Conservation (phyloP, 345 rosid genomes). For the Hibiscus trionum region DNA sequence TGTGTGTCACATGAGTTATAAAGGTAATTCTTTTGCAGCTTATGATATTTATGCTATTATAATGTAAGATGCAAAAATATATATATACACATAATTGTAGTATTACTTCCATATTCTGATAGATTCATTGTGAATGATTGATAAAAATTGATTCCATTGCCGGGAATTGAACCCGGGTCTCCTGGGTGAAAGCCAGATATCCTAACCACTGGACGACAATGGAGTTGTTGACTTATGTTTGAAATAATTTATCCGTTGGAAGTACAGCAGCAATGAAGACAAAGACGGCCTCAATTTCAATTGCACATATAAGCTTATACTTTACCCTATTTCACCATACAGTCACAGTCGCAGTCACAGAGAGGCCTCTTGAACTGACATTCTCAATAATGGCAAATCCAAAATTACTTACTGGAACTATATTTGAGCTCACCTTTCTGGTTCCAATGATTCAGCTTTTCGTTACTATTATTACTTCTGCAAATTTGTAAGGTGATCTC, state of each 20-base stretch:
- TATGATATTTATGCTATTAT: too few relatives aligned
- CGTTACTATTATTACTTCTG: background rate
- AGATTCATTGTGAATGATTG: too few relatives aligned
- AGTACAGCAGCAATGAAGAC: too few relatives aligned
- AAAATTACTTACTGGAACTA: background rate
- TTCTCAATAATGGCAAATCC: background rate
- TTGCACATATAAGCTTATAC: background rate
- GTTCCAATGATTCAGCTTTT: background rate
- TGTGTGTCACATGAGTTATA: too few relatives aligned
- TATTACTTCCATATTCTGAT: too few relatives aligned
- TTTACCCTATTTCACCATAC: background rate
- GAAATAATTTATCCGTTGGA: too few relatives aligned
- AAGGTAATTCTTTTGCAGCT: too few relatives aligned
- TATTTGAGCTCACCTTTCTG: background rate
- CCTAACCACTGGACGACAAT: constrained; percentile 65
- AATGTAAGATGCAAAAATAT: too few relatives aligned
- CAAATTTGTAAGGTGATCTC: background rate
- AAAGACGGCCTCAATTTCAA: background rate
- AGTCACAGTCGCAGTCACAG: background rate
- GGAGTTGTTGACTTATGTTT: constrained; percentile 4
- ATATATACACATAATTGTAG: too few relatives aligned
- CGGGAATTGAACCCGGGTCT: constrained; percentile 64
- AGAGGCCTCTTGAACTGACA: background rate
- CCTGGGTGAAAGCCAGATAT: constrained; percentile 68
- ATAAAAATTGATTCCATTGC: constrained; percentile 29